Evolutionary conservation across 2,329 filamentous ascomycete species (phyloP).

Genomic region (Ceratocystis ficicola): DNA sequence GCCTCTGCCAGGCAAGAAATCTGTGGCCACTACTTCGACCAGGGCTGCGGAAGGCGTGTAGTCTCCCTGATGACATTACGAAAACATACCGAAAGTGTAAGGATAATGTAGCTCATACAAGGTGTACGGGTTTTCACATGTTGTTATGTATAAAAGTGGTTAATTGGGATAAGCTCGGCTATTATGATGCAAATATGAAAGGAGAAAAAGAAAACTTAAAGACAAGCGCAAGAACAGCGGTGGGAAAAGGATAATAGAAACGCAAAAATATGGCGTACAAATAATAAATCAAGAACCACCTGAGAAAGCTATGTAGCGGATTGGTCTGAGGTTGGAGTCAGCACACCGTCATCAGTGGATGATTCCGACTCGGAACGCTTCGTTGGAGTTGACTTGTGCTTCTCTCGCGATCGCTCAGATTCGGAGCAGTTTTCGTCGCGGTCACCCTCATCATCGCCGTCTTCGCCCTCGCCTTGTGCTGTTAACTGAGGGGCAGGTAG

Average conservation of each 20-base stretch:
- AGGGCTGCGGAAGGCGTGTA: slow-evolving; percentile 4
- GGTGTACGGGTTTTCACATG: too few species aligned
- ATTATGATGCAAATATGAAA: background rate
- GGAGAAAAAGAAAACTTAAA: background rate
- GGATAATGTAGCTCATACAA: background rate
- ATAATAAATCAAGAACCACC: background rate
- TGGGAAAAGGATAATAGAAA: background rate
- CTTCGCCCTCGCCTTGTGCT: slow-evolving; percentile 5
- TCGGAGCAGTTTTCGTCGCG: background rate
- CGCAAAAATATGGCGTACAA: background rate
- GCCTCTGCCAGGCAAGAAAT: slow-evolving; percentile 12
- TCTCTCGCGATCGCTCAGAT: background rate
- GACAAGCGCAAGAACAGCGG: background rate
- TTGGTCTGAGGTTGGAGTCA: slow-evolving; percentile 5
- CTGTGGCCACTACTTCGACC: background rate
- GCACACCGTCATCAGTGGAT: background rate
- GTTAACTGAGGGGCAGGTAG: background rate
- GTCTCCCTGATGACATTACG: background rate
- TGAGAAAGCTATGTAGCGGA: background rate
- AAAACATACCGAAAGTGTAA: background rate
- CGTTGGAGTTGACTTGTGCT: background rate
- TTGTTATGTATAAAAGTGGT: background rate
- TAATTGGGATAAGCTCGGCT: background rate
- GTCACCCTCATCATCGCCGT: slow-evolving; percentile 15
- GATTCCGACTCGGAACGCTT: slow-evolving; percentile 3